phyloP scores from a whole-genome alignment of 2,329 filamentous ascomycete species.

The Diaporthe citri region DNA sequence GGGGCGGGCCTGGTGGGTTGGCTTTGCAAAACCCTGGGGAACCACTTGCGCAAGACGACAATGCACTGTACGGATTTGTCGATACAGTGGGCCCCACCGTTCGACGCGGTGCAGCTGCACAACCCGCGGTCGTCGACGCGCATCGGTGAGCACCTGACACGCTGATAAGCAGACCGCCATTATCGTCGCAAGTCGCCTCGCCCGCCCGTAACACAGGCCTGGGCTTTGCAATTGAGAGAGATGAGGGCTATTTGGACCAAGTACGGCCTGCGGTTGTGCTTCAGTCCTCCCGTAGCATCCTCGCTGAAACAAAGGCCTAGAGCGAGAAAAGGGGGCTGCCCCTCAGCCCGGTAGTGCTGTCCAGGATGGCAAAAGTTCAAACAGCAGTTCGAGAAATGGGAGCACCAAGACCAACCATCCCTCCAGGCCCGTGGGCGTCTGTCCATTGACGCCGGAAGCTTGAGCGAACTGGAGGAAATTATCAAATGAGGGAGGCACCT shows the following conservation, averaged over 20 bases:
- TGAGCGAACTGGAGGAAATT: not conserved
- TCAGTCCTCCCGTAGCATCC: conserved; percentile 8
- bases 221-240: conserved; percentile 1
- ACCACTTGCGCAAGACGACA: conserved; percentile 8
- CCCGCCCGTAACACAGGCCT: not conserved
- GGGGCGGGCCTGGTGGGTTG: conserved; percentile 29
- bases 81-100: conserved; percentile 34
- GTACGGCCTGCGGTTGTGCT: not conserved
- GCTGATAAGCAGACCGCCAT: conserved; percentile 41
- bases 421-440: not conserved
- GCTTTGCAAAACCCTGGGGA: conserved; percentile 24
- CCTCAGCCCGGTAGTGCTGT: conserved; percentile 11
- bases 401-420: conserved; percentile 28
- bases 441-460: not conserved
- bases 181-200: conserved; percentile 37
- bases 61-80: conserved; percentile 37
- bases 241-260: conserved; percentile 8
- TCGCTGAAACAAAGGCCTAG: conserved; percentile 31
- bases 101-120: conserved; percentile 31
- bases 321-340: conserved; percentile 15
- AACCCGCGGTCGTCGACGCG: conserved; percentile 26
- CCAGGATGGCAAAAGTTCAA: conserved; percentile 24
- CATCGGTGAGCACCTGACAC: conserved; percentile 33
- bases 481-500: conserved; percentile 11
- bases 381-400: conserved; percentile 26